Evolutionary conservation across 179 eudicot genomes (phyloP).

Genomic region (Pouteria campechiana): DNA sequence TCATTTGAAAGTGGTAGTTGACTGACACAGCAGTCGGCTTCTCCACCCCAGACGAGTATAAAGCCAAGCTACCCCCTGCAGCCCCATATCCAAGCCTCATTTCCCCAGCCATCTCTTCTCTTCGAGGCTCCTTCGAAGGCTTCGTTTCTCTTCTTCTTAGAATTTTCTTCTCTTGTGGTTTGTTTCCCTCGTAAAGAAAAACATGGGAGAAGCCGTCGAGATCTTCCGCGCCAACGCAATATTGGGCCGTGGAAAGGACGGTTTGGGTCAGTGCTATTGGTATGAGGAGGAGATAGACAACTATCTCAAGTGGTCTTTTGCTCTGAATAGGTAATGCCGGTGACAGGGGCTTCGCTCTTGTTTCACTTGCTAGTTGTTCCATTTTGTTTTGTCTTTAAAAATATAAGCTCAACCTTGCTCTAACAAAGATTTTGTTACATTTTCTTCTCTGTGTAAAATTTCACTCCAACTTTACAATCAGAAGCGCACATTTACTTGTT

Average conservation of each 20-base stretch:
- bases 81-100: not conserved
- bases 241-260: not conserved
- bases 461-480: not conserved
- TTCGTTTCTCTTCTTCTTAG: not conserved
- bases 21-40: no score
- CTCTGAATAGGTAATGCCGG: conserved; percentile 41
- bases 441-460: not conserved
- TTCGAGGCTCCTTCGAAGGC: not conserved
- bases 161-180: not conserved
- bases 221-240: conserved; percentile 21
- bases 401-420: no score
- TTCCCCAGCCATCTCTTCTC: not conserved
- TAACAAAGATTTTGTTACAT: no score
- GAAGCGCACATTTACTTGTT: not conserved
- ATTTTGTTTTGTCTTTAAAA: not conserved
- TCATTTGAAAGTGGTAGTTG: no score
- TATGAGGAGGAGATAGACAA: conserved; percentile 64
- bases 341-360: not conserved
- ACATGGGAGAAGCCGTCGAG: conserved; percentile 47
- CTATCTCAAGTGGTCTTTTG: conserved; percentile 70
- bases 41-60: no score
- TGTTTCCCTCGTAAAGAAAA: not conserved
- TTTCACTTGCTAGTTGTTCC: not conserved
- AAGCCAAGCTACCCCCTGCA: no score
- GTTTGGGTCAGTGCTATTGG: conserved; percentile 26